These are phyloP conservation scores for Skeletonema costatum DNA, from an alignment of 108 stramenopile species.

Conservation along the genomic window DNA sequence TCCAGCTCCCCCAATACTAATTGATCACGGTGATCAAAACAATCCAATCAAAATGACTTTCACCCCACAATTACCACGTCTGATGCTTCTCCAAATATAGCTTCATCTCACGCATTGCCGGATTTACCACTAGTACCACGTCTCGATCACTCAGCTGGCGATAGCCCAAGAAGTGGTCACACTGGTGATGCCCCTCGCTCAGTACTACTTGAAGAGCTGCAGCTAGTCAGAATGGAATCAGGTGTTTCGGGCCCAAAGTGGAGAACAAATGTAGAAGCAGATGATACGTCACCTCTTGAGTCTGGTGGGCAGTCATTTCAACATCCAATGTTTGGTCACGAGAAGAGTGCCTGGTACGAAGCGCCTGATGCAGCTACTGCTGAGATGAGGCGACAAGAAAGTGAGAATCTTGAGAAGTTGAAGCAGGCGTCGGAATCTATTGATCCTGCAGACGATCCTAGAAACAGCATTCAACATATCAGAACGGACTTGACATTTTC, in stretches of 20 bases:
- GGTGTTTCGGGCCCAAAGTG: constrained; percentile 43
- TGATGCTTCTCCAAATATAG: not conserved
- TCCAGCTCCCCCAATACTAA: constrained; percentile 7
- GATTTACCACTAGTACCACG: constrained; percentile 24
- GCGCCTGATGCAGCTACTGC: not conserved
- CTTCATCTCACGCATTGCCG: not conserved
- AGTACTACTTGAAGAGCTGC: constrained; percentile 48
- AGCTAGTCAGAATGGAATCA: constrained; percentile 51
- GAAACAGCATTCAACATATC: constrained; percentile 78
- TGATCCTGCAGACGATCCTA: constrained; percentile 65
- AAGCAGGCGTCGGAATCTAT: constrained; percentile 42
- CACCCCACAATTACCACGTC: not conserved
- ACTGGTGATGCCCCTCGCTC: constrained; percentile 33
- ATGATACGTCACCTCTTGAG: not conserved
- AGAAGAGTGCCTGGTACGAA: constrained; percentile 18
- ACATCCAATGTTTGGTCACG: constrained; percentile 32
- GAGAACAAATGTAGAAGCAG: constrained; percentile 12
- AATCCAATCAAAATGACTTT: not conserved
- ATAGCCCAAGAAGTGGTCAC: not conserved
- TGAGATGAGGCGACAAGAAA: constrained; percentile 28
- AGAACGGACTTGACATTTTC: constrained; percentile 65
- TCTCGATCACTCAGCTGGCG: constrained; percentile 24
- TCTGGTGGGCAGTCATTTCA: constrained; percentile 16
- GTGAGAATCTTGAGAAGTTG: constrained; percentile 40
- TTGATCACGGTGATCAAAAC: not conserved